Base-by-base conservation (phyloP, 768 basidiomycete genomes). In the Dioszegia hungarica region DNA sequence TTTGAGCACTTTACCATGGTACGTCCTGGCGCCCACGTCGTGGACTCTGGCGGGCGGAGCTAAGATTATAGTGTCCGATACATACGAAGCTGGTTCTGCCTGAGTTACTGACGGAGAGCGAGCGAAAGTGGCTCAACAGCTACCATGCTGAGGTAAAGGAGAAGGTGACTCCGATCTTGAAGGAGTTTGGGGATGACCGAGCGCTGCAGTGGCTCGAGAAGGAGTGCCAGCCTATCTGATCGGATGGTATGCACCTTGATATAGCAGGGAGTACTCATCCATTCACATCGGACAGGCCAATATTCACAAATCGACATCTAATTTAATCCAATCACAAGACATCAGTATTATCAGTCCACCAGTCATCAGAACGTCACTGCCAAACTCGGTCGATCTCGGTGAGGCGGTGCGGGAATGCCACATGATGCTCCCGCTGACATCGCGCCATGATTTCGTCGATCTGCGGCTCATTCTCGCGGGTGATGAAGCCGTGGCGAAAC, bases 1-100 rank as follows among this genome's bases (percentile, higher is more conserved):
- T 88, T 94, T 60, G 94, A 97, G 76, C 80, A 82, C 54, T 80
- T 98, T 55, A 97, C 93, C 0, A 83, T 94, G 82, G 93, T 92
- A 45, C 45, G 85, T 60, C 75, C 25, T 22, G 3, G 5, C 31
- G 6, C 4, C n/a, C 3, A 33, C 12, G 22, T 29, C 20, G 28
- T 17, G 24, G 15, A 19, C 10, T 19, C 11, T 52, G 29, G 24
- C 9, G 52, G 28, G 14, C 8, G 1, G 2, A 19, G 52, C 38
- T 54, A 33, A 54, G 11, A 28, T 3, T 29, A 8, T 29, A 80
- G 87, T 89, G 84, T 61, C 94, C 94, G 0, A 90, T 97, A 17
- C 88, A 93, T 62, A 88, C 85, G 61, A 90, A 84, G 57, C 81
- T 98, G 39, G 77, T 95, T 39, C 85, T 92, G 51, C 57, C 76